Evolutionary conservation across 768 basidiomycete genomes (phyloP).

Genomic region (Xerocomellus chrysenteron): DNA sequence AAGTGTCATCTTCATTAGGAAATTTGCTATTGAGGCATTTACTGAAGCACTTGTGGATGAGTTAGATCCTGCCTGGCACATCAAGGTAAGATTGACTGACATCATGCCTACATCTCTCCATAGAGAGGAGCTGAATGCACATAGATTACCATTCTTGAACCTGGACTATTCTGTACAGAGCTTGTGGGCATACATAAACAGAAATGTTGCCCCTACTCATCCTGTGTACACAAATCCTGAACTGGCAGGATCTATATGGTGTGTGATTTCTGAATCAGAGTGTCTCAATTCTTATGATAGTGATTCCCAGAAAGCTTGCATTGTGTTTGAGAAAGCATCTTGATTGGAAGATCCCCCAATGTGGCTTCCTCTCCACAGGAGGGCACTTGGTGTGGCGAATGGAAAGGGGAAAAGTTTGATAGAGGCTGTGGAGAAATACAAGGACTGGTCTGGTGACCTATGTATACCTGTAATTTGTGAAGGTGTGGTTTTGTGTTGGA

Average conservation of each 20-base stretch:
- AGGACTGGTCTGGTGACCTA: constrained; percentile 23
- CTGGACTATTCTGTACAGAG: constrained; percentile 18
- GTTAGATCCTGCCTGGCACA: constrained; percentile 18
- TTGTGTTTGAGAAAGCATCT: constrained; percentile 18
- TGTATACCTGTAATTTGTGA: constrained; percentile 13
- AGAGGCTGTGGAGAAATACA: constrained; percentile 19
- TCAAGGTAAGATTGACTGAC: constrained; percentile 10
- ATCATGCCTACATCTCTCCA: background rate
- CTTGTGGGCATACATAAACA: background rate
- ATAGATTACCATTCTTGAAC: constrained; percentile 25
- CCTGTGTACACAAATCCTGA: constrained; percentile 18
- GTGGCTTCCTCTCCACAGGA: constrained; percentile 19
- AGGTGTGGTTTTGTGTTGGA: too few relatives aligned
- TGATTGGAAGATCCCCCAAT: constrained; percentile 23
- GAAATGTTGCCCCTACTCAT: background rate
- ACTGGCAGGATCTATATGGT: constrained; percentile 9
- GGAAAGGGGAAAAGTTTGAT: constrained; percentile 15
- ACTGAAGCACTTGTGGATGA: constrained; percentile 19
- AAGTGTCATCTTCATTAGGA: constrained; percentile 29
- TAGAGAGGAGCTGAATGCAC: background rate
- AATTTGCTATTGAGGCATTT: constrained; percentile 30
- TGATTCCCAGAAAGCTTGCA: constrained; percentile 22
- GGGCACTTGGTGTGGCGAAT: background rate
- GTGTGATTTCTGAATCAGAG: background rate
- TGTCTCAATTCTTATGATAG: background rate